Percentiles rank a stretch among this genome's conserved stretches.
Conservation (phyloP, 164 flowering plant species). For the Buxus sempervirens region DNA sequence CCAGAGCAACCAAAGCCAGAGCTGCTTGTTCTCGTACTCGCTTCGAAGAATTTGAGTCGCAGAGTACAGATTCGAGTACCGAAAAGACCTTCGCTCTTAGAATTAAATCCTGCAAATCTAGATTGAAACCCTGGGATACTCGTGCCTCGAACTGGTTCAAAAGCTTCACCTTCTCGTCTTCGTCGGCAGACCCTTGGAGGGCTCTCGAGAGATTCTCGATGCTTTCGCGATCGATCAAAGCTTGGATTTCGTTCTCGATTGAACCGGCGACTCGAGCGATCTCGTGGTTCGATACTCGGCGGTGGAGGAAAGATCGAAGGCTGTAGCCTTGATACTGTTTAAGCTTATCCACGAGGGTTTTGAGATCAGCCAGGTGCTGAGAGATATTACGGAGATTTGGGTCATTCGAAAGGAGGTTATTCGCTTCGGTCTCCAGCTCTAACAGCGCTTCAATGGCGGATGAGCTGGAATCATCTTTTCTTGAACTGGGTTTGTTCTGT, state of each 20-base stretch:
- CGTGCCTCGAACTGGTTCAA: conserved; percentile 44
- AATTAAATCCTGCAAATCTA: conserved; percentile 61
- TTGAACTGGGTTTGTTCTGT: conserved; percentile 34
- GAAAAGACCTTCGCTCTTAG: conserved; percentile 51
- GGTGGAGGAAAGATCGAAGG: conserved; percentile 45
- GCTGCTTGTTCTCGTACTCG: conserved; percentile 51
- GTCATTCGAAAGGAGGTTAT: conserved; percentile 48
- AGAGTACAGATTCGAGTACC: conserved; percentile 46
- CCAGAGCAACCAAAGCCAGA: conserved; percentile 45
- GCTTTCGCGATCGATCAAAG: conserved; percentile 82
- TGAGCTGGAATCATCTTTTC: conserved; percentile 25
- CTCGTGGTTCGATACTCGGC: conserved; percentile 53
- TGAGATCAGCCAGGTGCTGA: conserved; percentile 36
- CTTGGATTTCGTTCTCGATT: conserved; percentile 66
- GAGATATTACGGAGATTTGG: conserved; percentile 62
- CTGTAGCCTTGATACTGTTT: conserved; percentile 21
- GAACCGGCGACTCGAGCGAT: conserved; percentile 68
- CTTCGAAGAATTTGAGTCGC: conserved; percentile 29
- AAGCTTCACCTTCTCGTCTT: conserved; percentile 32
- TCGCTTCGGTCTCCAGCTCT: conserved; percentile 45
- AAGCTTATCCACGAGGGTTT: conserved; percentile 33
- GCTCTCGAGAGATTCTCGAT: conserved; percentile 36
- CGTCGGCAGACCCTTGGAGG: conserved; percentile 22
- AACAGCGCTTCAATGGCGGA: conserved; percentile 65
- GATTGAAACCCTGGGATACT: conserved; percentile 54